Conservation (phyloP, 306 rosid species). For the Canavalia gladiata region DNA sequence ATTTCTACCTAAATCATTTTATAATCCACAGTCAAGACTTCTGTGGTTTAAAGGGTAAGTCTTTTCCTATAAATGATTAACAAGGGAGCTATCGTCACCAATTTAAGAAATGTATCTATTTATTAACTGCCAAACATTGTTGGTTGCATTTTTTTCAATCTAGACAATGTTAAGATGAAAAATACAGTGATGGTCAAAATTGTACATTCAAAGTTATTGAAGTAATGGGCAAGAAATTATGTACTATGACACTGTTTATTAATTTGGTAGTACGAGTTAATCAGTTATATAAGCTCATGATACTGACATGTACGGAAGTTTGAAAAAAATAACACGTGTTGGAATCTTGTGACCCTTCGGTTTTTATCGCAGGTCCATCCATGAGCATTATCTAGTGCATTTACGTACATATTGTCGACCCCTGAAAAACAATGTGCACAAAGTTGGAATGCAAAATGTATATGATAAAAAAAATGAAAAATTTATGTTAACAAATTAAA, state of each 20-base stretch:
- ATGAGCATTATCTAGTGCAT: neutral
- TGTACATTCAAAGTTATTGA: neutral
- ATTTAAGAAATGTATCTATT: neutral
- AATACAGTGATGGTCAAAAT: neutral
- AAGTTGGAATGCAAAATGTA: neutral
- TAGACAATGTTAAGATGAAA: neutral
- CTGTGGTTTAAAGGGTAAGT: neutral
- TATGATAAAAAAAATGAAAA: neutral
- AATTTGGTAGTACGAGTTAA: neutral
- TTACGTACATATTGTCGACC: neutral
- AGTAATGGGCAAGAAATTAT: neutral
- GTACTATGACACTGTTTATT: neutral
- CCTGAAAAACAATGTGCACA: too few relatives aligned
- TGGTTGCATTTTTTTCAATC: neutral
- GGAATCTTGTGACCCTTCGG: neutral
- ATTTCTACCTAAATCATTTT: neutral
- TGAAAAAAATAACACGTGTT: conserved; percentile 1
- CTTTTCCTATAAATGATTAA: neutral
- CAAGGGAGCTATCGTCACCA: neutral
- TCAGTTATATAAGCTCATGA: neutral
- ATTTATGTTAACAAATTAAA: too few relatives aligned
- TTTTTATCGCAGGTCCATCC: conserved; percentile 4
- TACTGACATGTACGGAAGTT: neutral
- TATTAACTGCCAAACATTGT: neutral
- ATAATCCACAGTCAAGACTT: neutral